These are phyloP conservation scores for Linnemannia zychae DNA, from an alignment of 192 early-diverging fungal genomes.

Conservation along the genomic window DNA sequence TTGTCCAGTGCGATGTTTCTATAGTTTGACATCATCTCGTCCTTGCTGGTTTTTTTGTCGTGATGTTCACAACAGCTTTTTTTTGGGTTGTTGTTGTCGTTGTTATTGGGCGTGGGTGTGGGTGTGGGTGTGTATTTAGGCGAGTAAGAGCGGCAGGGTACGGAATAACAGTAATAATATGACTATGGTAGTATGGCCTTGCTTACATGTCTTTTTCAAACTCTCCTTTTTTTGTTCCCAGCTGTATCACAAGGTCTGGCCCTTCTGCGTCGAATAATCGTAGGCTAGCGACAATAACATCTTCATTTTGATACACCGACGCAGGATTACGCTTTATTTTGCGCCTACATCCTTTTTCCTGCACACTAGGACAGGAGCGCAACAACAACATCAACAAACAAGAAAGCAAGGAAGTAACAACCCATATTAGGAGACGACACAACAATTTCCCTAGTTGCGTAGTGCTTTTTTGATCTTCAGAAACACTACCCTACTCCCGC, in stretches of 20 bases:
- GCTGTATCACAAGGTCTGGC: neutral
- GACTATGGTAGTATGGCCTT: neutral
- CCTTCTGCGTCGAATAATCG: neutral
- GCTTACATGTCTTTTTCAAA: neutral
- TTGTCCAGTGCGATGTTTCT: no score
- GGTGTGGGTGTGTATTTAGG: no score
- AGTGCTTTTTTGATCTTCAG: neutral
- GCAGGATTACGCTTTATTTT: neutral
- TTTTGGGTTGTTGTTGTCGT: no score
- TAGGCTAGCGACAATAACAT: neutral
- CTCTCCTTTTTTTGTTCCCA: constrained; percentile 1
- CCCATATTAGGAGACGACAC: neutral
- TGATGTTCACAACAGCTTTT: no score
- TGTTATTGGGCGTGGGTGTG: no score
- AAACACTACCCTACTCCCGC: neutral
- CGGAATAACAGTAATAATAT: no score
- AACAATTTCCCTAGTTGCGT: neutral
- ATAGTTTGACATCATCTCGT: no score
- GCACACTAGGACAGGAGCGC: neutral
- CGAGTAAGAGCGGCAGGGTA: no score
- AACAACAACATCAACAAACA: neutral
- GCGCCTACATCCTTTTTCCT: neutral
- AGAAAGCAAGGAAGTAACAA: neutral
- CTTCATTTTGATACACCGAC: neutral
- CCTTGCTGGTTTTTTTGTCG: no score